Evolutionary conservation across 2,329 filamentous ascomycete genomes (phyloP).

Genomic region (Cercospora berteroae): DNA sequence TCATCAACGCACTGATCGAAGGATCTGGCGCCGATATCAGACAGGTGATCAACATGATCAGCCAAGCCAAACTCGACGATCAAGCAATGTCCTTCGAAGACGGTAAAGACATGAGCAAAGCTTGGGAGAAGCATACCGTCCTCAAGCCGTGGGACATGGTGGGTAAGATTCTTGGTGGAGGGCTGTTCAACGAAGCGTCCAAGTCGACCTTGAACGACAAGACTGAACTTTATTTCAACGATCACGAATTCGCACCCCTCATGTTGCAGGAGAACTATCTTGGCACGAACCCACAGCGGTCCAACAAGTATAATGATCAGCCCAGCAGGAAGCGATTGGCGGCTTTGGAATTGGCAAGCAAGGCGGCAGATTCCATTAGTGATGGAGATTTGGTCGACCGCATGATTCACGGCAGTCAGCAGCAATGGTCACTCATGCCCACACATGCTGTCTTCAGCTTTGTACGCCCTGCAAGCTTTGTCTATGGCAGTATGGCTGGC

Average conservation of each 20-base stretch:
- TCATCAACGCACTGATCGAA: slow-evolving; percentile 91
- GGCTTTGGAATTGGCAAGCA: slow-evolving; percentile 78
- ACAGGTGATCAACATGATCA: slow-evolving; percentile 98
- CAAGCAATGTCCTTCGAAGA: slow-evolving; percentile 76
- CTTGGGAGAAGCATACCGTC: slow-evolving; percentile 96
- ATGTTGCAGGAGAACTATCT: slow-evolving; percentile 99
- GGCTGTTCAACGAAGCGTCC: slow-evolving; percentile 79
- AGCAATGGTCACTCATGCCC: slow-evolving; percentile 98
- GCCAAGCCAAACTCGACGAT: slow-evolving; percentile 86
- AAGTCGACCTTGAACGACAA: slow-evolving; percentile 93
- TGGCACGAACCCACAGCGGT: slow-evolving; percentile 69
- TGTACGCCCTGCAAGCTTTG: slow-evolving; percentile 83
- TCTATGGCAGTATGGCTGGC: slow-evolving; percentile 70
- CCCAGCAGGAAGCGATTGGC: slow-evolving; percentile 71
- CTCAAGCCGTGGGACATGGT: slow-evolving; percentile 98
- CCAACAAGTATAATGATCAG: slow-evolving; percentile 58
- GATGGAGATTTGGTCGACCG: slow-evolving; percentile 93
- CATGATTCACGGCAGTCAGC: slow-evolving; percentile 97
- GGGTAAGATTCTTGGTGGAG: slow-evolving; percentile 82
- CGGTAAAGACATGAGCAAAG: slow-evolving; percentile 90
- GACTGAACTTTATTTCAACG: slow-evolving; percentile 98
- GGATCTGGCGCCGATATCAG: slow-evolving; percentile 94
- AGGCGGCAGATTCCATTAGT: slow-evolving; percentile 92
- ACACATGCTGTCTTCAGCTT: slow-evolving; percentile 94
- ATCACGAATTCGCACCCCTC: slow-evolving; percentile 93